phyloP scores from a whole-genome alignment of 352 stramenopile genomes.

The Globisporangium radiosum region DNA sequence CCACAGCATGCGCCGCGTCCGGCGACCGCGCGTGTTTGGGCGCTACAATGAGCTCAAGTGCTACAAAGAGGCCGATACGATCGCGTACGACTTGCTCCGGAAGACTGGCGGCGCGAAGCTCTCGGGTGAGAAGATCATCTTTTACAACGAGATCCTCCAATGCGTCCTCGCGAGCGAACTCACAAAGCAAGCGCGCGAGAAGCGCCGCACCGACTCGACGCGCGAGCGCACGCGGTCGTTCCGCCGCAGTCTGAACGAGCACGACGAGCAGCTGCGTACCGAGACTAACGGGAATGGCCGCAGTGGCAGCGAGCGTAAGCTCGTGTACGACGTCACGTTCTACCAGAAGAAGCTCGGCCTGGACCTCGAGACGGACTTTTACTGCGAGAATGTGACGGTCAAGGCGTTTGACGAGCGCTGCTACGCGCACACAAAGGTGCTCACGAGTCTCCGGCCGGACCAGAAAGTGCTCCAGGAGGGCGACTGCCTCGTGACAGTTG shows the following conservation, averaged over 20 bases:
- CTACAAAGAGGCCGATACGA: slow-evolving; percentile 85
- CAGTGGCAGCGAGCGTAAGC: slow-evolving; percentile 27
- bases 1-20: slow-evolving; percentile 71
- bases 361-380: slow-evolving; percentile 87
- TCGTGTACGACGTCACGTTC: slow-evolving; percentile 80
- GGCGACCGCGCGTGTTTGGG: slow-evolving; percentile 79
- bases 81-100: slow-evolving; percentile 81
- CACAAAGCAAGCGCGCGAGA: slow-evolving; percentile 68
- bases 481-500: slow-evolving; percentile 65
- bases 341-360: slow-evolving; percentile 77
- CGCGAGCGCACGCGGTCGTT: slow-evolving; percentile 64
- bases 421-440: slow-evolving; percentile 47
- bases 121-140: slow-evolving; percentile 82
- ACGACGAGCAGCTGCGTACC: slow-evolving; percentile 32
- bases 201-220: slow-evolving; percentile 48
- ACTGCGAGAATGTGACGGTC: slow-evolving; percentile 84
- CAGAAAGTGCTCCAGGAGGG: slow-evolving; percentile 73
- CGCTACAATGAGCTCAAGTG: slow-evolving; percentile 86
- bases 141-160: slow-evolving; percentile 84
- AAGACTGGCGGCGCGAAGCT: slow-evolving; percentile 60
- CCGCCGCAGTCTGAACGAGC: slow-evolving; percentile 59
- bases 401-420: slow-evolving; percentile 59
- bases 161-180: slow-evolving; percentile 64
- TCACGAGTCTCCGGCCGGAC: slow-evolving; percentile 41
- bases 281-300: slow-evolving; percentile 12